Evolutionary conservation across 768 basidiomycete species (phyloP).

Genomic region (Rubroboletus pulcherrimus): DNA sequence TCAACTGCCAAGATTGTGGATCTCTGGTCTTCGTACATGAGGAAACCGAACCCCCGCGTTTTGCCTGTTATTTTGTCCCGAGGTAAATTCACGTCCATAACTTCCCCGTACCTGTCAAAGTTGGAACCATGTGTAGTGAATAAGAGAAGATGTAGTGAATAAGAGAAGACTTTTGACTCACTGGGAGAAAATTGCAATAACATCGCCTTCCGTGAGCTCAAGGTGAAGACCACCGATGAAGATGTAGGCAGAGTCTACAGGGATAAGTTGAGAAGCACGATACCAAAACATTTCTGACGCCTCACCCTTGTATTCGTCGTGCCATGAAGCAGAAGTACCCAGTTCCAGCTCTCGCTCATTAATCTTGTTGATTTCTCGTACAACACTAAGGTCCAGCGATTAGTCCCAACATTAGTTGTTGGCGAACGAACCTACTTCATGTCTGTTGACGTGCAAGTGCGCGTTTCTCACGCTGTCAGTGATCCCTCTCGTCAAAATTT

Average conservation of each 20-base stretch:
- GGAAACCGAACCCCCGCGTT: constrained; percentile 86
- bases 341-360: constrained; percentile 87
- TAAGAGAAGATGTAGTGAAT: neutral
- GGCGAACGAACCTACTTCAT: constrained; percentile 63
- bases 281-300: neutral
- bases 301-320: constrained; percentile 88
- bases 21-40: constrained; percentile 99
- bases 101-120: constrained; percentile 81
- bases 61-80: constrained; percentile 93
- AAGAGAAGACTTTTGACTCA: constrained; percentile 38
- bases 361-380: constrained; percentile 90
- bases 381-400: constrained; percentile 54
- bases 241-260: constrained; percentile 87
- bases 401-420: neutral
- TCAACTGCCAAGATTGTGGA: constrained; percentile 96
- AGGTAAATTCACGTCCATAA: constrained; percentile 93
- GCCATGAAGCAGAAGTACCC: constrained; percentile 79
- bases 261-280: constrained; percentile 3
- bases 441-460: constrained; percentile 20
- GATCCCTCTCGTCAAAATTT: constrained; percentile 14
- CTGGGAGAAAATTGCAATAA: constrained; percentile 98
- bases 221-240: constrained; percentile 86
- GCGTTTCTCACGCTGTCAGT: constrained; percentile 22
- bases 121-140: neutral
- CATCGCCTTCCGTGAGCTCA: constrained; percentile 95